phyloP scores from a whole-genome alignment of 805 yeast species.

The Candida alai region DNA sequence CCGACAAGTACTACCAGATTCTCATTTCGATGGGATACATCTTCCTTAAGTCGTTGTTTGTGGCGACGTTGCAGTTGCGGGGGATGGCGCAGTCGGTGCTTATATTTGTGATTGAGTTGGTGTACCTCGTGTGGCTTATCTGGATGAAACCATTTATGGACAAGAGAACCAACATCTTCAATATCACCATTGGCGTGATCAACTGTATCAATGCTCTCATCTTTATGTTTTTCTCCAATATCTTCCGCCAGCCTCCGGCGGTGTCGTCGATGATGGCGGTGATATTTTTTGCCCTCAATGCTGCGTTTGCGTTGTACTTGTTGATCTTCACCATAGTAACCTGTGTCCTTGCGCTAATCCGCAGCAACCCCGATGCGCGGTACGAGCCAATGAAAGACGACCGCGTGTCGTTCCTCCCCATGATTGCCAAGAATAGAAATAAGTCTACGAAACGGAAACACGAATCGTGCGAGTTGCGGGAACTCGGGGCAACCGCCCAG shows the following conservation, averaged over 20 bases:
- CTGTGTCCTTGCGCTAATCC: slow-evolving; percentile 76
- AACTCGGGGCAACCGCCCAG: slow-evolving; percentile 68
- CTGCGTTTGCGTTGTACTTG: slow-evolving; percentile 78
- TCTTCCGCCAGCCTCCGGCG: slow-evolving; percentile 77
- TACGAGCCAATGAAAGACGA: slow-evolving; percentile 97
- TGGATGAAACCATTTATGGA: slow-evolving; percentile 89
- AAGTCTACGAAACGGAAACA: slow-evolving; percentile 24
- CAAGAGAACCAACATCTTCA: slow-evolving; percentile 89
- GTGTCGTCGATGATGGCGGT: slow-evolving; percentile 93
- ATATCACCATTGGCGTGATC: slow-evolving; percentile 78
- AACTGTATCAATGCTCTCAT: slow-evolving; percentile 79
- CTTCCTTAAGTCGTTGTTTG: slow-evolving; percentile 72
- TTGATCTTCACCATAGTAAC: slow-evolving; percentile 84
- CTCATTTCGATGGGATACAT: slow-evolving; percentile 60
- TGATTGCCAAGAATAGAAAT: slow-evolving; percentile 36
- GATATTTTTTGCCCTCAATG: slow-evolving; percentile 84
- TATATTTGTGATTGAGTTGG: slow-evolving; percentile 70
- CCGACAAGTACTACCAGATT: slow-evolving; percentile 83
- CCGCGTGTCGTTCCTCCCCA: slow-evolving; percentile 89
- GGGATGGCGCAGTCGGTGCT: slow-evolving; percentile 83
- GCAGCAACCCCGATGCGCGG: slow-evolving; percentile 91
- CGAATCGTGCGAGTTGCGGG: slow-evolving; percentile 64
- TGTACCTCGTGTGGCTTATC: slow-evolving; percentile 62
- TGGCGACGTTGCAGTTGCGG: slow-evolving; percentile 76
- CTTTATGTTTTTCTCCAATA: slow-evolving; percentile 82